A percentile compares a stretch with the other conserved stretches of the same genome.
Evolutionary conservation across 2,329 filamentous ascomycete species (phyloP).

Genomic region (Diplocarpon rosae): DNA sequence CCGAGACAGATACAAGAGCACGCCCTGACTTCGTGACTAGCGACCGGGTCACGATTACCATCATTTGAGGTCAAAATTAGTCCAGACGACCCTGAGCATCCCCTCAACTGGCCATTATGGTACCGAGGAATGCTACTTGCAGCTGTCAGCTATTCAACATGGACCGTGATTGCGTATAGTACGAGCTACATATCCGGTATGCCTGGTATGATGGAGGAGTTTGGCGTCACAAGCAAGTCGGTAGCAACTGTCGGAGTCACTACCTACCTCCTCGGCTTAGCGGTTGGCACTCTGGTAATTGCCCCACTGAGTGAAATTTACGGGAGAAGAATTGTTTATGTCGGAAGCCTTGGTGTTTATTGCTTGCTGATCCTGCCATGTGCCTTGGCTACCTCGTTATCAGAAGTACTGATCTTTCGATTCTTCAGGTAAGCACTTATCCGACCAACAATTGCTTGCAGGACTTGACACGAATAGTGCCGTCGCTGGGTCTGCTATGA

Average conservation of each 20-base stretch:
- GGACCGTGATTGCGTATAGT: constrained; percentile 53
- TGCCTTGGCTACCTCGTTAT: constrained; percentile 56
- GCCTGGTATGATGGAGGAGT: constrained; percentile 57
- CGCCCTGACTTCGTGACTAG: no score
- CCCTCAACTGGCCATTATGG: constrained; percentile 54
- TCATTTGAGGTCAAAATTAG: constrained; percentile 67
- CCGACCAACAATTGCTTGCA: not conserved
- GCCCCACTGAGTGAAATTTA: constrained; percentile 66
- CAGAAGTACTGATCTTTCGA: constrained; percentile 57
- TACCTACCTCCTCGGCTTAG: constrained; percentile 66
- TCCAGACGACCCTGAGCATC: constrained; percentile 50
- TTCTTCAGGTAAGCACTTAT: constrained; percentile 52
- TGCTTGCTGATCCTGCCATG: constrained; percentile 60
- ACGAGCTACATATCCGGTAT: constrained; percentile 69
- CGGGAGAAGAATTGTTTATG: constrained; percentile 57
- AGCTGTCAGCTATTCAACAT: constrained; percentile 29
- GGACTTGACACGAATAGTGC: constrained; percentile 32
- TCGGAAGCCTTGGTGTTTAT: constrained; percentile 53
- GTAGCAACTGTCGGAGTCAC: constrained; percentile 67
- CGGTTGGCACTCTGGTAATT: constrained; percentile 57
- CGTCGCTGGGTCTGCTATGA: constrained; percentile 66
- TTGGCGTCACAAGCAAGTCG: constrained; percentile 44
- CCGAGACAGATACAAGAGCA: no score
- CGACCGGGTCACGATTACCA: constrained; percentile 35
- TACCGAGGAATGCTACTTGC: constrained; percentile 30